Conservation (phyloP, 1,139 yeast species). For the Taphrina betulina region DNA sequence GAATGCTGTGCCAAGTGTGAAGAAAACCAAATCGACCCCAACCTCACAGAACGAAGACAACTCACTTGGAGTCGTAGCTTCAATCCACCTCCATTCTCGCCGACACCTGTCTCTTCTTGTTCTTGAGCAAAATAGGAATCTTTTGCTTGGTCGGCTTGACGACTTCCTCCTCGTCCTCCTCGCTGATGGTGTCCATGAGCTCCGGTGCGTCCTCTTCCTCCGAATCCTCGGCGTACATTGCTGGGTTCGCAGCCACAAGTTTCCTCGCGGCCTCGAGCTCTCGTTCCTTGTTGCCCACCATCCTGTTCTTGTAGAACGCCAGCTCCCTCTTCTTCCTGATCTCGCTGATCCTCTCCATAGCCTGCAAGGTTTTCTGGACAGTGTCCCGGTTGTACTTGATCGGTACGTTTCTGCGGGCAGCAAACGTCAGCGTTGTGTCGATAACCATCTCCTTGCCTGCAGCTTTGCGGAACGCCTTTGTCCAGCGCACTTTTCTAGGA, state of each 20-base stretch:
- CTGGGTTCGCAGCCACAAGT: constrained; percentile 84
- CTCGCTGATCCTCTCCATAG: constrained; percentile 94
- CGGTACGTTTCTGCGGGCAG: constrained; percentile 96
- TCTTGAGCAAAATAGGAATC: constrained; percentile 35
- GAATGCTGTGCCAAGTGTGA: too few species aligned
- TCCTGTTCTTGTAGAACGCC: constrained; percentile 98
- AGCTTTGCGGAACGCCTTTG: constrained; percentile 97
- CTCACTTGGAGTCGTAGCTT: too few species aligned
- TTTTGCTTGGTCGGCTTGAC: constrained; percentile 52
- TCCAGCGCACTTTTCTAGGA: constrained; percentile 94
- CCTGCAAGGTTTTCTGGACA: constrained; percentile 88
- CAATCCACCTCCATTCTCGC: constrained; percentile 15
- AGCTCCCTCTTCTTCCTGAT: constrained; percentile 95
- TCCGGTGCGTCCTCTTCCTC: constrained; percentile 68
- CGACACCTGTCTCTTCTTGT: constrained; percentile 24
- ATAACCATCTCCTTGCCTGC: constrained; percentile 99
- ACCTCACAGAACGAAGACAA: too few species aligned
- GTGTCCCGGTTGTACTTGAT: constrained; percentile 96
- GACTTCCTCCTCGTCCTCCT: constrained; percentile 50
- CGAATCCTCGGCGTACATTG: constrained; percentile 87
- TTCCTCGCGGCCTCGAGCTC: constrained; percentile 82
- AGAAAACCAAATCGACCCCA: too few species aligned
- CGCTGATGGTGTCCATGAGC: constrained; percentile 55
- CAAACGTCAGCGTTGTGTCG: constrained; percentile 92
- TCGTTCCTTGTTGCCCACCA: constrained; percentile 93